Evolutionary conservation across 495 filamentous ascomycete species (phyloP), one percentile per base, ranked within the genome.

Genomic region (Hypoxylon fragiforme): DNA sequence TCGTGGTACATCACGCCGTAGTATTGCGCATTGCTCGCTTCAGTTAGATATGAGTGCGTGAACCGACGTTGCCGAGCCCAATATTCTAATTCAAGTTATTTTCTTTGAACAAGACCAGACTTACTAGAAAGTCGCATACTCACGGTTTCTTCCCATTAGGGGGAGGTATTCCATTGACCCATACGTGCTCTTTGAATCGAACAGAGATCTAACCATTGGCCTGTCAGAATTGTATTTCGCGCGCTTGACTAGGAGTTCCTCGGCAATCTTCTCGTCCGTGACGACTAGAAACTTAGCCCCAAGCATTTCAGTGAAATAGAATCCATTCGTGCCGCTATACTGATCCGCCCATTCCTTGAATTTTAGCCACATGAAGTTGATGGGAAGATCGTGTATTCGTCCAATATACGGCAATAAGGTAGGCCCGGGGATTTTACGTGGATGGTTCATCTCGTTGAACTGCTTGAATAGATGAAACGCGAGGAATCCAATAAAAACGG

Each of bases 331-430:
- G 0, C 77, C 78, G 32, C 57, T 52, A 22, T 80, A 73, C 42
- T 67, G 64, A 38, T 78, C 69, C 1, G 70, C 70, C 77, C 78
- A 80, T 47, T 81, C 73, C 50, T 78, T 71, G 47, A 79, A 74
- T 63, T 79, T 78, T 32, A 74, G 42, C 77, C 77, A 79, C 67
- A 72, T 78, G 52, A 59, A 70, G 12, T 74, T 46, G 43, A 73
- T 74, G 3, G 76, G 74, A 1, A 79, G 57, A 40, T 79, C 77
- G 32, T 77, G 73, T 39, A 79, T 60, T 0, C 76, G 67, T 5
- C 77, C 77, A 24, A 79, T 36, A 34, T 70, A 71, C 0, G 75
- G 76, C 14, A 69, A 20, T 14, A 68, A 60, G 7, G 63, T 73
- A 18, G 73, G 73, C 0, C 73, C 73, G 0, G 73, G 73, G 9